phyloP scores from a whole-genome alignment of 164 flowering plant species.

The Piper betle region DNA sequence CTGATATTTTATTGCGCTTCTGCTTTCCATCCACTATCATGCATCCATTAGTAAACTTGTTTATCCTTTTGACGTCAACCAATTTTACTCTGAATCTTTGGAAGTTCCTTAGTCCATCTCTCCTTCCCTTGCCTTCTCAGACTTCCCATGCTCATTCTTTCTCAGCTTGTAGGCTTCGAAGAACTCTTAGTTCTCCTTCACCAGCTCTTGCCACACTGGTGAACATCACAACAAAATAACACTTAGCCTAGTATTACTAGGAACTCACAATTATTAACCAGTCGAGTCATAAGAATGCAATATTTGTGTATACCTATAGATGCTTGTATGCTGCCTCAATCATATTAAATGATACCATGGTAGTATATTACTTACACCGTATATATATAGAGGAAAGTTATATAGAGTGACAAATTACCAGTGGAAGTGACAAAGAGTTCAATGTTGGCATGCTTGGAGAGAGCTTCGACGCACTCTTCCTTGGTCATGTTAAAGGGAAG shows the following conservation, averaged over 20 bases:
- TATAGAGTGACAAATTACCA: conserved; percentile 20
- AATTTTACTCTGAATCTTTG: background rate
- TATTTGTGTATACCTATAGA: too few species aligned
- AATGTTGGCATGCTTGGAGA: conserved; percentile 75
- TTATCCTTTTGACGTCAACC: too few species aligned
- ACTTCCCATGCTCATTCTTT: conserved; percentile 10
- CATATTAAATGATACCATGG: too few species aligned
- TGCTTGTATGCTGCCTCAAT: too few species aligned
- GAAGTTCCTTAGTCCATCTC: conserved; percentile 30
- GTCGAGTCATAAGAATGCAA: too few species aligned
- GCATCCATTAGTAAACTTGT: too few species aligned
- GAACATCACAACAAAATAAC: background rate
- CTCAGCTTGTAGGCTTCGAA: conserved; percentile 45
- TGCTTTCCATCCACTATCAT: too few species aligned
- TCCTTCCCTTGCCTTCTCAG: conserved; percentile 21
- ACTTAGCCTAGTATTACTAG: background rate
- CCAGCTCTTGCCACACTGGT: conserved; percentile 85
- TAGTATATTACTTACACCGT: too few species aligned
- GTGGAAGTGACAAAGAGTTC: conserved; percentile 71
- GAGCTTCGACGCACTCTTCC: conserved; percentile 87
- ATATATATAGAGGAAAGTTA: too few species aligned
- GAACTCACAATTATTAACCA: too few species aligned
- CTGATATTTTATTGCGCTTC: too few species aligned
- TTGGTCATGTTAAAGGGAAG: conserved; percentile 58
- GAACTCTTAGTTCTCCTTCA: conserved; percentile 85